A percentile compares a stretch with the other conserved stretches of the same genome.
phyloP scores from a whole-genome alignment of 2,329 filamentous ascomycete species.

The Elsinoe batatas region DNA sequence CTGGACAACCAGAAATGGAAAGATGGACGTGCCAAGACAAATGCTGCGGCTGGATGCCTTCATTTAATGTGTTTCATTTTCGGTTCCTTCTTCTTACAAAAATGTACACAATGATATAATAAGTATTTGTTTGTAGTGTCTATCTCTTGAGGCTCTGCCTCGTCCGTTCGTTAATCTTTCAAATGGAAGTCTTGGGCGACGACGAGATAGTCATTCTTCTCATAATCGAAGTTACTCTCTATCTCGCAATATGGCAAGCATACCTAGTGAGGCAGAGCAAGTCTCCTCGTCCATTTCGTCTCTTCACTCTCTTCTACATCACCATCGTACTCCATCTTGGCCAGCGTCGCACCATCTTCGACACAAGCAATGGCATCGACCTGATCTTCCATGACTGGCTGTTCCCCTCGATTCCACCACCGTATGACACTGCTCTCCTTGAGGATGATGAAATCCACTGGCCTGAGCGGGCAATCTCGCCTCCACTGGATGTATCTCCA shows the following conservation, averaged over 20 bases:
- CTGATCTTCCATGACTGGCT: not conserved
- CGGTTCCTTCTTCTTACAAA: not conserved
- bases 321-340: not conserved
- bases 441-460: not conserved
- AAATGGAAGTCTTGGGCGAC: not conserved
- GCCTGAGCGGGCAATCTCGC: not conserved
- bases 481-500: not conserved
- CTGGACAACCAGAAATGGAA: not conserved
- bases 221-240: not conserved
- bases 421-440: not conserved
- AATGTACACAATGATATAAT: not conserved
- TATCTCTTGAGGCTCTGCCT: not conserved
- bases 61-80: not conserved
- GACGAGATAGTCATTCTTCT: not conserved
- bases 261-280: not conserved
- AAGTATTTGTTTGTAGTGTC: not conserved
- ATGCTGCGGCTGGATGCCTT: conserved; percentile 7
- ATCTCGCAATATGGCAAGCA: not conserved
- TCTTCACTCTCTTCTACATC: not conserved
- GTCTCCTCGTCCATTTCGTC: not conserved
- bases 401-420: not conserved
- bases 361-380: not conserved
- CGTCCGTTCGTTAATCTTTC: not conserved
- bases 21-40: conserved; percentile 1
- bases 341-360: not conserved